Percentiles rank a stretch among this genome's conserved stretches.
Conservation (phyloP, 2,329 filamentous ascomycete species). For the Orbilia brochopaga region DNA sequence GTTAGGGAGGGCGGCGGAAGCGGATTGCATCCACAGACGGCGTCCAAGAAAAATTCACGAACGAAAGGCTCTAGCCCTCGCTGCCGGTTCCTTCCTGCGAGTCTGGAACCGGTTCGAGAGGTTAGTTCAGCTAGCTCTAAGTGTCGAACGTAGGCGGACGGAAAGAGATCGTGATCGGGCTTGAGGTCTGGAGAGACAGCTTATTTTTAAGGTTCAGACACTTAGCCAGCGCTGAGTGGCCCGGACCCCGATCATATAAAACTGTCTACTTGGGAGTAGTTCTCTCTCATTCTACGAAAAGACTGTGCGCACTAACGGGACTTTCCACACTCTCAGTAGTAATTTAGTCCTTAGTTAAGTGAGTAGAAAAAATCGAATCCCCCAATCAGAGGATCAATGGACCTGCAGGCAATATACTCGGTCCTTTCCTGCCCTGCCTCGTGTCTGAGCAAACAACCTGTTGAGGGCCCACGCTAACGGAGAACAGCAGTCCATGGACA, state of each 20-base stretch:
- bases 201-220: conserved; percentile 1
- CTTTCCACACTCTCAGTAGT: neutral
- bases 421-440: no score
- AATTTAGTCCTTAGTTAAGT: no score
- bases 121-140: neutral
- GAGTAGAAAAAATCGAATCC: neutral
- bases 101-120: neutral
- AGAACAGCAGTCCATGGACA: neutral
- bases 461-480: no score
- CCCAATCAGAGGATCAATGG: neutral
- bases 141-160: neutral
- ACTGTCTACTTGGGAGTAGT: neutral
- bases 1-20: conserved; percentile 32
- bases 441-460: no score
- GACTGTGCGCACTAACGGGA: neutral
- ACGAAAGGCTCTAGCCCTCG: neutral
- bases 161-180: neutral
- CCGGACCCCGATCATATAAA: neutral
- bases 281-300: neutral
- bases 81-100: neutral
- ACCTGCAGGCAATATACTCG: no score
- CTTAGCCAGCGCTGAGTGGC: neutral
- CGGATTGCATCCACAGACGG: conserved; percentile 15
- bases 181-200: neutral
- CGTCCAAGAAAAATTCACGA: conserved; percentile 30